Percentiles rank a stretch among this genome's conserved stretches.
Evolutionary conservation across 345 rosid species (phyloP).

Genomic region (Salix udensis): DNA sequence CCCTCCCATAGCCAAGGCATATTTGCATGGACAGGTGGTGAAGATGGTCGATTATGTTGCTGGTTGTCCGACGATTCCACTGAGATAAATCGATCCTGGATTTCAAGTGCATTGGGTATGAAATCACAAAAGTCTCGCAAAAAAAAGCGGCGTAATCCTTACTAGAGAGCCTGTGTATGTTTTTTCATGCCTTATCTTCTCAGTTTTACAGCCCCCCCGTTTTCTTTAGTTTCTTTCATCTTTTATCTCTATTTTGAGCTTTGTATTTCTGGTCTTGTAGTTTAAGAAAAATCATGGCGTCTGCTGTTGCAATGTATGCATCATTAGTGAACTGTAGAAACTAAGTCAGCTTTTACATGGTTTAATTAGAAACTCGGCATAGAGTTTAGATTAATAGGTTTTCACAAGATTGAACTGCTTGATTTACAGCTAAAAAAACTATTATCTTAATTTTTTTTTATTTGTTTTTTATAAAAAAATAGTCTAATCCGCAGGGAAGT

Average conservation of each 20-base stretch:
- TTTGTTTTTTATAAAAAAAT: too few relatives aligned
- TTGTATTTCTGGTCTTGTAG: neutral
- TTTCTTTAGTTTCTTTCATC: neutral
- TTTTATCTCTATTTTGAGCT: neutral
- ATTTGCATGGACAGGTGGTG: constrained; percentile 94
- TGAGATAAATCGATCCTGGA: constrained; percentile 58
- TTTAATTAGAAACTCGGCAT: too few relatives aligned
- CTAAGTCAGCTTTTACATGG: too few relatives aligned
- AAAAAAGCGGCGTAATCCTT: constrained; percentile 59
- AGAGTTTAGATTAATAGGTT: too few relatives aligned
- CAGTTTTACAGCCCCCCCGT: neutral
- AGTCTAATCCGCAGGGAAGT: too few relatives aligned
- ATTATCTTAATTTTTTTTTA: too few relatives aligned
- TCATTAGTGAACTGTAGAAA: too few relatives aligned
- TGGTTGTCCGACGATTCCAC: constrained; percentile 65
- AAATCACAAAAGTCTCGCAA: constrained; percentile 39
- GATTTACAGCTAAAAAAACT: too few relatives aligned
- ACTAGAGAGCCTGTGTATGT: constrained; percentile 15
- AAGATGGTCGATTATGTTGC: constrained; percentile 90
- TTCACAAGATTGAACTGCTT: too few relatives aligned
- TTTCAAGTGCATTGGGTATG: constrained; percentile 50
- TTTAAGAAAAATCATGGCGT: neutral
- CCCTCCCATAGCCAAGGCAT: constrained; percentile 41
- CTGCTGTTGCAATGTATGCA: neutral
- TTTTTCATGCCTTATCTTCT: neutral